Base-by-base conservation (phyloP, 495 filamentous ascomycete species). In the Collariella sp. region DNA sequence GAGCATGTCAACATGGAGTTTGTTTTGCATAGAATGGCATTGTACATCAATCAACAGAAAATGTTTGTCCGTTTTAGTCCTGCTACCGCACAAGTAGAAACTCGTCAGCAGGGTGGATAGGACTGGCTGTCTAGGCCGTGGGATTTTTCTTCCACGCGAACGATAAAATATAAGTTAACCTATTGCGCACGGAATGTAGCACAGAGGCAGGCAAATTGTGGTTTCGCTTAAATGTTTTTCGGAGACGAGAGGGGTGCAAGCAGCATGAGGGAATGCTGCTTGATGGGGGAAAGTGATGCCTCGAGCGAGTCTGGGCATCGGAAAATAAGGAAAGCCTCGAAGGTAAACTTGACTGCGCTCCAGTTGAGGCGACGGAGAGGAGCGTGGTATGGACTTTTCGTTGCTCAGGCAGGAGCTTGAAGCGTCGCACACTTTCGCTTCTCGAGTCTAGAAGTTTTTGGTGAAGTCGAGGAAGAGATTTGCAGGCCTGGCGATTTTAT, bases 61-160 rank as follows among this genome's bases (percentile, higher is more conserved):
- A 67, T 81, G 74, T 81, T 60, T 79, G 78, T 79, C 77, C 72
- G 68, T 63, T 69, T 78, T 79, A 81, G 78, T 81, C 78, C 78
- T 69, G 72, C 71, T 73, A 68, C 67, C 72, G 71, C 72, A 79
- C 72, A 63, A 22, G 43, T 29, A 12, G 70, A 64, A 64, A 67
- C 71, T 42, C 57, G 69, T 68, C 72, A 76, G 70, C 76, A 74
- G 78, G 78, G 78, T 81, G 78, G 78, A 81, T 73, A 60, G 72
- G 77, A 78, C 78, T 62, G 76, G 78, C 71, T 81, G 78, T 81
- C 78, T 79, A 79, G 76, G 71, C 78, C 76, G 60, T 75, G 68
- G 66, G 68, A 54, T 80, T 68, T 55, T 67, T 81, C 72, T 80
- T 70, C 77, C 78, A 80, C 74, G 33, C 71, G 75, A 79, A 81